phyloP scores from a whole-genome alignment of 208 protist genomes.

The Wallacemonas sp. region DNA sequence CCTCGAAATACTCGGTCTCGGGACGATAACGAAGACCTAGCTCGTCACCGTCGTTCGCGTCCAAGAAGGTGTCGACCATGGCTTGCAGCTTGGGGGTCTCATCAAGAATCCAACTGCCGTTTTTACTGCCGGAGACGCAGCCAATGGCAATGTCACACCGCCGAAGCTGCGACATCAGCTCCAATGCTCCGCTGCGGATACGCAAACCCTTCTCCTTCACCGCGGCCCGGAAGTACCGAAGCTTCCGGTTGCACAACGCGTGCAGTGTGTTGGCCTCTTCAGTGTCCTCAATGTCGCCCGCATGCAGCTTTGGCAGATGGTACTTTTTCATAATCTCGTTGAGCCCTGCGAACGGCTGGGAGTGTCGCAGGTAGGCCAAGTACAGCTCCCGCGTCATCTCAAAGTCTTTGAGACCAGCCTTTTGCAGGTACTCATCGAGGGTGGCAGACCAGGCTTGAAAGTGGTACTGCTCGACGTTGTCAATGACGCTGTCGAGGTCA shows the following conservation, averaged over 20 bases:
- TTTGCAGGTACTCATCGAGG: slow-evolving; percentile 66
- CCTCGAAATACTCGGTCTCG: slow-evolving; percentile 86
- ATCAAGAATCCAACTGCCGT: slow-evolving; percentile 72
- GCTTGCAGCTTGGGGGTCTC: slow-evolving; percentile 54
- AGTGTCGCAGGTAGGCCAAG: slow-evolving; percentile 81
- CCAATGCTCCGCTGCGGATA: slow-evolving; percentile 51
- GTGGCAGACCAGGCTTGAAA: slow-evolving; percentile 86
- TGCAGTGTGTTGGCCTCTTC: slow-evolving; percentile 54
- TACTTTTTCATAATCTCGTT: slow-evolving; percentile 69
- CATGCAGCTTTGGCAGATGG: slow-evolving; percentile 34
- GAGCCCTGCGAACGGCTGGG: slow-evolving; percentile 58
- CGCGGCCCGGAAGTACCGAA: slow-evolving; percentile 57
- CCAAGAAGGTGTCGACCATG: slow-evolving; percentile 75
- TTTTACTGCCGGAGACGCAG: slow-evolving; percentile 83
- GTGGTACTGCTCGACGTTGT: slow-evolving; percentile 78
- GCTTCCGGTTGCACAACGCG: slow-evolving; percentile 69
- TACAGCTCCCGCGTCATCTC: slow-evolving; percentile 76
- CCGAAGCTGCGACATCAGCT: slow-evolving; percentile 70
- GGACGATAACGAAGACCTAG: slow-evolving; percentile 66
- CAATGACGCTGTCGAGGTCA: slow-evolving; percentile 84
- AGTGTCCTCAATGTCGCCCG: slow-evolving; percentile 46
- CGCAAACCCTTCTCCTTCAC: slow-evolving; percentile 51
- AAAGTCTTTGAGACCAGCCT: slow-evolving; percentile 42
- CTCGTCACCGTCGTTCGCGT: slow-evolving; percentile 67
- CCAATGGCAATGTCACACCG: slow-evolving; percentile 80